Evolutionary conservation across 2,329 filamentous ascomycete genomes (phyloP), one percentile per base, ranked within the genome.

Genomic region (Neonectria sp.): DNA sequence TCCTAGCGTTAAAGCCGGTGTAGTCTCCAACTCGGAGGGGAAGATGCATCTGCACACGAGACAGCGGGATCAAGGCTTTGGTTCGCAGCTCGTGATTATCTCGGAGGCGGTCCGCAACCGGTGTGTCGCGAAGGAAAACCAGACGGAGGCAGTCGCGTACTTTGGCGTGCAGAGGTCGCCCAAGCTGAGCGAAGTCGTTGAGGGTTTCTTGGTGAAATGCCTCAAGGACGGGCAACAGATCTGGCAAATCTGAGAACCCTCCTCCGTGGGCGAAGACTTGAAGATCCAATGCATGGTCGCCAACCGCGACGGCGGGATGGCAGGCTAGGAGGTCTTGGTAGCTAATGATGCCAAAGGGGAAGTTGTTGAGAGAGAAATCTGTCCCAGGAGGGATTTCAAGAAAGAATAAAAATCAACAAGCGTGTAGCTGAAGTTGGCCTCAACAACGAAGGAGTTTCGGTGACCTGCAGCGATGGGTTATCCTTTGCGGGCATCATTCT

Each of bases 1-100:
- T 81, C 37, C 93, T 92, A 29, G 91, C 93, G 76, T 93, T 95
- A 84, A 95, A 95, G 78, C 95, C 93, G 4, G 93, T 93, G 77
- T 95, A 95, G 78, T 95, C 93, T 45, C 92, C 92, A 74, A 95
- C 93, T 55, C 87, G 85, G 85, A 95, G 89, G 2, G 93, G 93
- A 4, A 95, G 75, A 73, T 95, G 92, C 73, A 86, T 91, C 66
- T 84, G 37, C 11, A 57, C 55, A 2, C 29, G 21, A 4, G 21
- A 5, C 12, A 12, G 48, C 11, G 25, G 48, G 25, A 52, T 31
- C 5, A 52, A 29, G 8, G 11, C 17, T 25, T 15, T 29, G 11
- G 24, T 3, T n/a, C 11, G 24, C 9, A 52, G 13, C 3, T 29
- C 12, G 3, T 12, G 3, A n/a, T 52, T 52, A 9, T 27, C 24